Evolutionary conservation across 1,284 basidiomycete genomes (phyloP).

Genomic region (Dichomitus squalens): DNA sequence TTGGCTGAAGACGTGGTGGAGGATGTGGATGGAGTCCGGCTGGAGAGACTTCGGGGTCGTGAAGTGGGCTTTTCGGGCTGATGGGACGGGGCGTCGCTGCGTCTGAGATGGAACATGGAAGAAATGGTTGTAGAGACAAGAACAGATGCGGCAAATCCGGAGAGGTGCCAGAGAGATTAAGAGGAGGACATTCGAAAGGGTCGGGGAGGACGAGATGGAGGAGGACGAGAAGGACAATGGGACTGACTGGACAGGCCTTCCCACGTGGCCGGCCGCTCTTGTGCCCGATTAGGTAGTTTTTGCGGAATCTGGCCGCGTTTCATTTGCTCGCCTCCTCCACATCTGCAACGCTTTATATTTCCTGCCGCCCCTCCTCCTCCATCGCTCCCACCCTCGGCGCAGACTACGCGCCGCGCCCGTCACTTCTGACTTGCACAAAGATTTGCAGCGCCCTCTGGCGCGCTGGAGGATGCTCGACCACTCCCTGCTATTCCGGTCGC

Average conservation of each 20-base stretch:
- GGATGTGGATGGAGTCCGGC: constrained; percentile 13
- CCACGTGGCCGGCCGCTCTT: constrained; percentile 25
- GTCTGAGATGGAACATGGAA: constrained; percentile 25
- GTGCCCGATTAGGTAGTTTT: constrained; percentile 18
- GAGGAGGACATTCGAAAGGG: constrained; percentile 13
- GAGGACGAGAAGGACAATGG: constrained; percentile 8
- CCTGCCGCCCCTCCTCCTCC: too few relatives aligned
- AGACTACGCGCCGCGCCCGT: too few relatives aligned
- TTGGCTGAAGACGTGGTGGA: constrained; percentile 9
- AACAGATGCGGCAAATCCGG: neutral
- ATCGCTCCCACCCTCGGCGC: too few relatives aligned
- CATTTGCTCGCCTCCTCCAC: neutral
- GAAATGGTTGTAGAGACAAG: neutral
- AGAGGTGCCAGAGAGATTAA: constrained; percentile 2
- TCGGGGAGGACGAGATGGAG: constrained; percentile 2
- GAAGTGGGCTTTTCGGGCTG: constrained; percentile 23
- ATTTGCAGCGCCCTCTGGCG: too few relatives aligned
- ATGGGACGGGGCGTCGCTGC: constrained; percentile 19
- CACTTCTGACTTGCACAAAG: too few relatives aligned
- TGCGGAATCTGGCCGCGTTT: neutral
- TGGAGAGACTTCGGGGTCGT: constrained; percentile 20
- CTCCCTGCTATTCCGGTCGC: neutral
- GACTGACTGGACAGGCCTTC: constrained; percentile 4
- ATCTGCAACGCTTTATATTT: too few relatives aligned
- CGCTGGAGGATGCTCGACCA: neutral